phyloP scores from a whole-genome alignment of 345 rosid genomes.

The Gossypioides kirkii region DNA sequence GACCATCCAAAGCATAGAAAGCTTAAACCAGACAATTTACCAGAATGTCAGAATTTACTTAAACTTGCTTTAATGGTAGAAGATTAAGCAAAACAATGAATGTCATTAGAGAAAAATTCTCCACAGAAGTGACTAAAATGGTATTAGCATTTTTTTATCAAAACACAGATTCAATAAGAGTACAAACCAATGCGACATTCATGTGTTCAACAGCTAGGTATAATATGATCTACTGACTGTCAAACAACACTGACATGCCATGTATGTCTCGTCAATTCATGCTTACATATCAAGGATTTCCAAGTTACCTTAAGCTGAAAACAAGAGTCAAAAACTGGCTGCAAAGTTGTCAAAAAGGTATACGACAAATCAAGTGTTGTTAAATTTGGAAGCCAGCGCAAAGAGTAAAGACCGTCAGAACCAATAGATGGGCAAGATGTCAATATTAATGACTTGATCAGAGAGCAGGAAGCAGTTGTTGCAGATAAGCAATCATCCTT shows the following conservation, averaged over 20 bases:
- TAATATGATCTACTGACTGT: background rate
- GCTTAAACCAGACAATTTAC: constrained; percentile 1
- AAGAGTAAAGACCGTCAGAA: constrained; percentile 69
- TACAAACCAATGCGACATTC: background rate
- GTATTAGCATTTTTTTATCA: background rate
- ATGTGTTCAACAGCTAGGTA: background rate
- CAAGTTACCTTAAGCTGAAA: constrained; percentile 67
- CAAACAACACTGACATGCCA: background rate
- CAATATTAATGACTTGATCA: constrained; percentile 75
- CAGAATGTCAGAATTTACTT: background rate
- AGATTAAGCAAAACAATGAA: background rate
- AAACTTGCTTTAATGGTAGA: background rate
- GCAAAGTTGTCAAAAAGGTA: constrained; percentile 77
- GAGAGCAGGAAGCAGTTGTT: constrained; percentile 69
- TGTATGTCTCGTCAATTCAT: background rate
- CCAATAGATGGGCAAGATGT: constrained; percentile 93
- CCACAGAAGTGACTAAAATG: background rate
- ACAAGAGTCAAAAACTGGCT: constrained; percentile 83
- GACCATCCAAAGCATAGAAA: background rate
- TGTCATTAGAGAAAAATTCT: background rate
- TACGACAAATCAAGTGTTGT: constrained; percentile 81
- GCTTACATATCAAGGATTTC: background rate
- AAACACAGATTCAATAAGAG: background rate
- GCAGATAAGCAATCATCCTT: constrained; percentile 86
- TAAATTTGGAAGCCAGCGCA: constrained; percentile 54